These are phyloP conservation scores for Ophiognomonia clavigignenti-juglandacearum DNA, from an alignment of 2,329 filamentous ascomycete species.

Conservation along the genomic window DNA sequence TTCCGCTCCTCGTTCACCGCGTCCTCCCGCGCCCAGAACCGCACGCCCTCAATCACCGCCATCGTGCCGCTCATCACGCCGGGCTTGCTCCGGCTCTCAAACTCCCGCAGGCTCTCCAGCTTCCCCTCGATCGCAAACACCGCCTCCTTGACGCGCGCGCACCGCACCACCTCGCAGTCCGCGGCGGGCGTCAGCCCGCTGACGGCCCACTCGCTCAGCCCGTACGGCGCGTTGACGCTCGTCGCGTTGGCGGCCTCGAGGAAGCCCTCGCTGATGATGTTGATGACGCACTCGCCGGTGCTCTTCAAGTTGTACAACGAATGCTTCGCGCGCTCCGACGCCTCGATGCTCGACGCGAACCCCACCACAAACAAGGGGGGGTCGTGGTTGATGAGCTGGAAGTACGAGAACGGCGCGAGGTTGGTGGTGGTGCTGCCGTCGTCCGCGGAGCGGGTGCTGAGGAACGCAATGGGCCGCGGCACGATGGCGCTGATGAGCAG, in stretches of 20 bases:
- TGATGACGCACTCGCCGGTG: constrained; percentile 72
- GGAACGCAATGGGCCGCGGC: constrained; percentile 72
- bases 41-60: constrained; percentile 74
- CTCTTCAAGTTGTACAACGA: constrained; percentile 68
- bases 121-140: constrained; percentile 79
- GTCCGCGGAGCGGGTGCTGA: constrained; percentile 53
- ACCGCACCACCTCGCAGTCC: constrained; percentile 59
- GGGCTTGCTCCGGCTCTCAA: constrained; percentile 64
- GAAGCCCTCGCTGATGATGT: constrained; percentile 80
- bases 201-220: constrained; percentile 73
- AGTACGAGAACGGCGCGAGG: constrained; percentile 80
- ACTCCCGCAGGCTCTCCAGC: constrained; percentile 70
- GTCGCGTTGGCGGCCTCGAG: constrained; percentile 85
- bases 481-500: constrained; percentile 79
- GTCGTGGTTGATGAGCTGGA: constrained; percentile 75
- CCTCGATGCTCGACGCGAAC: constrained; percentile 40
- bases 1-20: constrained; percentile 74
- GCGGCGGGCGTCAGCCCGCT: constrained; percentile 68
- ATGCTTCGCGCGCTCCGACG: constrained; percentile 63
- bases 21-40: constrained; percentile 88
- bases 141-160: constrained; percentile 74
- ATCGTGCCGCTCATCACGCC: constrained; percentile 73
- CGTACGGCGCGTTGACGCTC: constrained; percentile 71
- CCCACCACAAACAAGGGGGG: constrained; percentile 71
- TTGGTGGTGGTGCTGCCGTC: constrained; percentile 65